Evolutionary conservation across 2,329 filamentous ascomycete genomes (phyloP).

Genomic region (Periconia sp.): DNA sequence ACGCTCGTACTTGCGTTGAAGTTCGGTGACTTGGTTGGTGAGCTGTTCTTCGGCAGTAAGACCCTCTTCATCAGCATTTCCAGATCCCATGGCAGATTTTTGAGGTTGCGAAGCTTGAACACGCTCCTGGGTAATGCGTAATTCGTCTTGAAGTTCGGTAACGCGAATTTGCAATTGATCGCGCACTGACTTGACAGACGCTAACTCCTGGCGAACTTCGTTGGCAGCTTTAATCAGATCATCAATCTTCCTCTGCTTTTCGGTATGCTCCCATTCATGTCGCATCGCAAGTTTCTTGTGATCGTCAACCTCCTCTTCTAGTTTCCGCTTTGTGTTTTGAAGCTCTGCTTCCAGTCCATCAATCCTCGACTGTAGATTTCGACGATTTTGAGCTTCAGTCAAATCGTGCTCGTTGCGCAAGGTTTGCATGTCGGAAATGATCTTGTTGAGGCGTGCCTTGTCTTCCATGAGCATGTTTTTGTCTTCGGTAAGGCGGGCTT

Average conservation of each 20-base stretch:
- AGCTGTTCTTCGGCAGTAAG: constrained; percentile 75
- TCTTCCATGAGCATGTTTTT: constrained; percentile 85
- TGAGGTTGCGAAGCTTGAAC: constrained; percentile 79
- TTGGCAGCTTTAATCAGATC: constrained; percentile 81
- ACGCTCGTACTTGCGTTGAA: constrained; percentile 84
- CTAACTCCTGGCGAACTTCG: constrained; percentile 81
- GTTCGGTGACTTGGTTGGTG: constrained; percentile 77
- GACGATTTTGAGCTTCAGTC: constrained; percentile 76
- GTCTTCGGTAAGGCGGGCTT: constrained; percentile 83
- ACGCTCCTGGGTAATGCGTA: constrained; percentile 87
- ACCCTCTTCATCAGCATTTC: constrained; percentile 55
- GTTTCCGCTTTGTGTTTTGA: constrained; percentile 74
- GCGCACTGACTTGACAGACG: constrained; percentile 80
- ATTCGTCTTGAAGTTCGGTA: constrained; percentile 83
- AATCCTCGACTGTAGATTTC: constrained; percentile 75
- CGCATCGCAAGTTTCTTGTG: constrained; percentile 78
- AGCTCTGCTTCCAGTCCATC: constrained; percentile 81
- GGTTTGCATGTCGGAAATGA: constrained; percentile 82
- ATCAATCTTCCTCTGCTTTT: constrained; percentile 88
- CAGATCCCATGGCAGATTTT: constrained; percentile 58
- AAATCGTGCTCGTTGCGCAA: constrained; percentile 91
- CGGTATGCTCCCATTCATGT: constrained; percentile 86
- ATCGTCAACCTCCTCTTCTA: constrained; percentile 81
- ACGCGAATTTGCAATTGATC: constrained; percentile 89
- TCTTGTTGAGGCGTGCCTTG: constrained; percentile 76